These are phyloP conservation scores for Asterionellopsis glacialis DNA, from an alignment of 108 stramenopile species.

Conservation along the genomic window DNA sequence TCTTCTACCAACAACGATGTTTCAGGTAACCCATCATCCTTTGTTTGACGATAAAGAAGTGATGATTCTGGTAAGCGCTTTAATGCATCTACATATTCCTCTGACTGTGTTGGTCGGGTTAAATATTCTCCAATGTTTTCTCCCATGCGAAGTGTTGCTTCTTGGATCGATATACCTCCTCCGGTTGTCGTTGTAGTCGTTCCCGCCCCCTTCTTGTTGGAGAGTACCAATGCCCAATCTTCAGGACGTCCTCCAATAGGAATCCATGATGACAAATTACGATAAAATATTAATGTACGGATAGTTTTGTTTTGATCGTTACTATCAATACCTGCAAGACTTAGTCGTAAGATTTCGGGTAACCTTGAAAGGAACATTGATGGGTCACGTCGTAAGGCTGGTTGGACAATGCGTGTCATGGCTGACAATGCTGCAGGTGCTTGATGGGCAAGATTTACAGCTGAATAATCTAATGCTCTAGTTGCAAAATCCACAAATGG, in stretches of 20 bases:
- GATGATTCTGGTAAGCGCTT: slow-evolving; percentile 54
- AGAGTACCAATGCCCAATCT: slow-evolving; percentile 13
- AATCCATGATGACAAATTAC: slow-evolving; percentile 77
- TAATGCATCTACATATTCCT: slow-evolving; percentile 48
- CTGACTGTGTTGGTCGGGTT: slow-evolving; percentile 28
- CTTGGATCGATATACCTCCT: background rate
- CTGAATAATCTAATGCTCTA: slow-evolving; percentile 69
- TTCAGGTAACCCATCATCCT: slow-evolving; percentile 22
- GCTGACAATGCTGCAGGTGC: slow-evolving; percentile 82
- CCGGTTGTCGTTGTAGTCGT: background rate
- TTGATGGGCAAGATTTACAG: slow-evolving; percentile 83
- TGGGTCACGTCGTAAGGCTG: slow-evolving; percentile 56
- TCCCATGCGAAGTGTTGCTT: slow-evolving; percentile 51
- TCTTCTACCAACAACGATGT: slow-evolving; percentile 46
- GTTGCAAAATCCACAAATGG: slow-evolving; percentile 84
- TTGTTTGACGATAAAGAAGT: slow-evolving; percentile 32
- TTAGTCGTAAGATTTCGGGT: slow-evolving; percentile 69
- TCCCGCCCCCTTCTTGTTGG: background rate
- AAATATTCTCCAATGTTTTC: slow-evolving; percentile 38
- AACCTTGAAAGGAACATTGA: slow-evolving; percentile 53
- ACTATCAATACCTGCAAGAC: slow-evolving; percentile 86
- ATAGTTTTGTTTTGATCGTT: slow-evolving; percentile 89
- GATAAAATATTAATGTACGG: slow-evolving; percentile 79
- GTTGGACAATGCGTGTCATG: slow-evolving; percentile 61
- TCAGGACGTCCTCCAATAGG: slow-evolving; percentile 52